Evolutionary conservation across 2,329 filamentous ascomycete genomes (phyloP), one percentile per base, ranked within the genome.

Genomic region (Chaetothyriales sp.): DNA sequence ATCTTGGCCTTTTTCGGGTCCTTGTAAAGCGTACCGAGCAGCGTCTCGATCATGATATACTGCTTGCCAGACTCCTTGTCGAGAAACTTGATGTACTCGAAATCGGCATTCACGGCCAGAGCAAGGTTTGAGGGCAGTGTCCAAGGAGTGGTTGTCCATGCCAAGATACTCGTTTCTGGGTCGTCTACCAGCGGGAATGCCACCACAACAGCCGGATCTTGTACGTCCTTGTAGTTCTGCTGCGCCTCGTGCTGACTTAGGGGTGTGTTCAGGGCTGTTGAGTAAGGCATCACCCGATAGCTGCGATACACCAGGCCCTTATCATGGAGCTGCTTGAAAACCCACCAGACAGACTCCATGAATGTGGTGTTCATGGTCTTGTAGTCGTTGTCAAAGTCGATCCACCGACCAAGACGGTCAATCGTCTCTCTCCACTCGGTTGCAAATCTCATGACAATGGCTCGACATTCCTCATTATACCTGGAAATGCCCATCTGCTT

Each of bases 291-390:
- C 55, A 94, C 86, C 62, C 81, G 79, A 66, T 88, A 83, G 25
- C 86, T 86, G 61, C 86, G 83, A 64, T 94, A 94, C 49, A 94
- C 86, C 54, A 81, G 74, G 53, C 80, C 83, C 68, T 93, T 89
- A 60, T 90, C 83, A 65, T 84, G 89, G 22, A 94, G 73, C 64
- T 87, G 79, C 71, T 88, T 90, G 73, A 93, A 93, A 5, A 88
- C 84, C 87, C 87, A 94, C 87, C 87, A 94, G 59, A 84, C 80
- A 0, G 82, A 82, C 70, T 94, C 87, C 87, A 94, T 94, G 70
- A 89, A 94, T 22, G 72, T 83, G 15, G 81, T 75, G 64, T 94
- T 81, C 86, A 94, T 92, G 44, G 85, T 92, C 81, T 93, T 93
- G 73, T 92, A 93, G 66, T 93, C 85, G 59, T 90, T 89, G 68